Conservation (phyloP, 805 yeast species). For the Brettanomyces nanus region DNA sequence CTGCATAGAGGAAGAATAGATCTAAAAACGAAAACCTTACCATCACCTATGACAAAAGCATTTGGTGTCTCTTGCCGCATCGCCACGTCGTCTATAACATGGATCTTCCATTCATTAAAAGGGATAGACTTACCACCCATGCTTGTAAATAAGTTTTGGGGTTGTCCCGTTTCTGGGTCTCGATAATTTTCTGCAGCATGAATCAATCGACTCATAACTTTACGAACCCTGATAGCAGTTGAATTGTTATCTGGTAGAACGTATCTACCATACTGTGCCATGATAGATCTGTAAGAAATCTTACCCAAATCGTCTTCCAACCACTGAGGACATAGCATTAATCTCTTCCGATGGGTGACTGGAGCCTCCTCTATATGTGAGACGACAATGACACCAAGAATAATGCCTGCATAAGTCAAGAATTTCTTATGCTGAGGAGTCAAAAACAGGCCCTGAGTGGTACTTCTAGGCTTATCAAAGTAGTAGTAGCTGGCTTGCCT, state of each 20-base stretch:
- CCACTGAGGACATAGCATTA: constrained; percentile 63
- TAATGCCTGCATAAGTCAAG: constrained; percentile 27
- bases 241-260: constrained; percentile 63
- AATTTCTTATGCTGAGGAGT: constrained; percentile 14
- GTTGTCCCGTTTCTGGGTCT: constrained; percentile 27
- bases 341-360: constrained; percentile 60
- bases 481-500: constrained; percentile 15
- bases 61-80: constrained; percentile 70
- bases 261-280: constrained; percentile 41
- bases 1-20: constrained; percentile 70
- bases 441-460: constrained; percentile 1
- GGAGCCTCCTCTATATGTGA: constrained; percentile 74
- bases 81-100: constrained; percentile 59
- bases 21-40: constrained; percentile 85
- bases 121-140: constrained; percentile 19
- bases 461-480: constrained; percentile 12
- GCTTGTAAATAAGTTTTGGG: constrained; percentile 18
- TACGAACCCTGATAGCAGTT: constrained; percentile 42
- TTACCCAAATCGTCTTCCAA: constrained; percentile 58
- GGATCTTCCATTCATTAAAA: constrained; percentile 61
- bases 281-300: constrained; percentile 51
- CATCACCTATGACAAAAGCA: constrained; percentile 94
- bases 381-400: constrained; percentile 31
- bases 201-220: constrained; percentile 58
- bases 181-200: constrained; percentile 39